A percentile compares a stretch with the other conserved stretches of the same genome.
Evolutionary conservation across 495 filamentous ascomycete species (phyloP).

Genomic region (Podospora didyma): DNA sequence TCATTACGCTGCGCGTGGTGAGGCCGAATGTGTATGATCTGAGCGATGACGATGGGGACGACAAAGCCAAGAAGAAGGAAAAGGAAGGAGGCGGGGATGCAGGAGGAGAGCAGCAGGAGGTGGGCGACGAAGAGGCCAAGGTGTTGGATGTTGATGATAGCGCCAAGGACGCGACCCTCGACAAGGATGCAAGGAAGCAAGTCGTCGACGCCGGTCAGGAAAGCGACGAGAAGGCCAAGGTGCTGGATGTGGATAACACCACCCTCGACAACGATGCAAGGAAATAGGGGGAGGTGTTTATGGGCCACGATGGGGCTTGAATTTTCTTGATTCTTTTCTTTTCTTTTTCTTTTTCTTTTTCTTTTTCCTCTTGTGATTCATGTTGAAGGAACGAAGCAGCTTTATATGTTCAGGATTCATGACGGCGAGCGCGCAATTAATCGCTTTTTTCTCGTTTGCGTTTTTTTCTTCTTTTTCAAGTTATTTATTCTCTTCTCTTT

Average conservation of each 20-base stretch:
- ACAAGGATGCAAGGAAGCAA: constrained; percentile 26
- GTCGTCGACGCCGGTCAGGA: constrained; percentile 5
- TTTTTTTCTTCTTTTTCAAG: no score
- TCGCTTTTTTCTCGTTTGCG: no score
- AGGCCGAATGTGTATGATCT: constrained; percentile 31
- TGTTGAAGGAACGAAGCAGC: no score
- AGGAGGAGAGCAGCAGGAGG: not conserved
- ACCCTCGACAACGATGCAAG: constrained; percentile 32
- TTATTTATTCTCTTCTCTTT: no score
- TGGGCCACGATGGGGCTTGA: no score
- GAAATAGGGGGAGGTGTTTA: no score
- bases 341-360: no score
- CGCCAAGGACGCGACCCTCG: constrained; percentile 41
- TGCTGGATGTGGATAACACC: constrained; percentile 46
- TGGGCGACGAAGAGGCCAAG: constrained; percentile 25
- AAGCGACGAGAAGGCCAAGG: constrained; percentile 27
- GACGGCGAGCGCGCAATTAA: no score
- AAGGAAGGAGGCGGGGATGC: not conserved
- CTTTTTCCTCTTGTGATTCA: no score
- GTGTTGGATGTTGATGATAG: constrained; percentile 48
- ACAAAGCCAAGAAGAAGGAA: constrained; percentile 9
- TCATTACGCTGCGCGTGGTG: constrained; percentile 37
- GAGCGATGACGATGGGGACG: constrained; percentile 19
- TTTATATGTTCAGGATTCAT: no score
- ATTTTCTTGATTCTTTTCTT: no score